Percentiles rank a stretch among this genome's conserved stretches.
These are phyloP conservation scores for Helianthus tuberosus DNA, from an alignment of 129 eudicot genomes.

Conservation along the genomic window DNA sequence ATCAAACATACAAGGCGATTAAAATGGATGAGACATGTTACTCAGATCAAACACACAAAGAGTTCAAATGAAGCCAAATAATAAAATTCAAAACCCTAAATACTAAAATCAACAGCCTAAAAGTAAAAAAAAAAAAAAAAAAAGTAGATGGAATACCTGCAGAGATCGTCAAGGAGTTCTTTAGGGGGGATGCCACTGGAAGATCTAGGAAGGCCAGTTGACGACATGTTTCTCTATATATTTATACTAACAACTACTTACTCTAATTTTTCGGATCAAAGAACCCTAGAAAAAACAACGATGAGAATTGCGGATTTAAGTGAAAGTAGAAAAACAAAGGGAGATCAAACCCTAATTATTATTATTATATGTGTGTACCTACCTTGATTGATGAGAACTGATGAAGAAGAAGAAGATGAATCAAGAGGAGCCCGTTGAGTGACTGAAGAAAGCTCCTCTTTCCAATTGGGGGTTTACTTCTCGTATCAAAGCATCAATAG, in stretches of 20 bases:
- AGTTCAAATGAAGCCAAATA: constrained; percentile 1
- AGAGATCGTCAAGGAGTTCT: constrained; percentile 99
- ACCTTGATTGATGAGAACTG: constrained; percentile 8
- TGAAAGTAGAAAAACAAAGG: constrained; percentile 12
- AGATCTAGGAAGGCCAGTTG: constrained; percentile 77
- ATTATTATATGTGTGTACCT: not conserved
- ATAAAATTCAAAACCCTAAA: constrained; percentile 21
- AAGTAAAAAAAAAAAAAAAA: not conserved
- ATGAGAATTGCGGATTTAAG: constrained; percentile 23
- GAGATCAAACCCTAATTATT: constrained; percentile 24
- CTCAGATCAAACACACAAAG: not conserved
- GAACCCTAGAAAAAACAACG: constrained; percentile 24
- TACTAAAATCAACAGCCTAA: not conserved
- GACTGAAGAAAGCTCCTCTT: constrained; percentile 29
- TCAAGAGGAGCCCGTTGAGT: constrained; percentile 26
- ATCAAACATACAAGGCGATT: too few relatives aligned
- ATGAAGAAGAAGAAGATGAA: constrained; percentile 18
- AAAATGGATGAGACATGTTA: constrained; percentile 14
- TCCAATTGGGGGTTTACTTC: constrained; percentile 16
- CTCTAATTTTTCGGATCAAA: constrained; percentile 29
- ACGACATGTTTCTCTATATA: constrained; percentile 23
- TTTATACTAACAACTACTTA: constrained; percentile 18
- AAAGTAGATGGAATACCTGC: constrained; percentile 58
- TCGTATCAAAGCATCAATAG: too few relatives aligned
- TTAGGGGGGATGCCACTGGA: constrained; percentile 94